Evolutionary conservation across 331 rosid species (phyloP), one percentile per base, ranked within the genome.

Genomic region (Quercus tomentella): DNA sequence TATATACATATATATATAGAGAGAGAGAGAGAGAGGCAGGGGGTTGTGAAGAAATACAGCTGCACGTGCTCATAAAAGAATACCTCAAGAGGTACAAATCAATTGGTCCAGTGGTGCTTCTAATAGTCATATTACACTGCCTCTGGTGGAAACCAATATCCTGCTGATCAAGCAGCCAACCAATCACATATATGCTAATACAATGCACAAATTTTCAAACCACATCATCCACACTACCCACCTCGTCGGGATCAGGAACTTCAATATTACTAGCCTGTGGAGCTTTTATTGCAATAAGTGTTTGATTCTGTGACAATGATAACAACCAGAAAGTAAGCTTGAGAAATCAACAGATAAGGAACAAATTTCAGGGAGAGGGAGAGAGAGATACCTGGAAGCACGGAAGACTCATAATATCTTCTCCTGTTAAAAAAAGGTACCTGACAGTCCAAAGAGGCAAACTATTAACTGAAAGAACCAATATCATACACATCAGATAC

Each of bases 161-260:
- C 97, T 92, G 89, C 52, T 77, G 77, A 77, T 75, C 67, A 26
- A 87, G 67, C 43, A 80, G 79, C 72, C 67, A 78, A 77, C 33
- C 65, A 83, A 69, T 84, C 20, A 87, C 73, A 74, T 70, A 87
- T 70, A 74, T 70, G 69, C 68, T 57, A 71, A 45, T 63, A 51
- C 61, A 56, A 14, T 35, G 62, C 43, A 51, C 41, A 81, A 51
- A 74, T 30, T 77, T 82, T 57, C 72, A 79, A 80, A 80, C 75
- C 72, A 73, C 81, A 79, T 74, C 75, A 76, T 84, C 75, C 26
- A 69, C 26, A 45, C 63, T 73, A 77, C 82, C 82, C 80, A 92
- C 97, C 97, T 88, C 93, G 51, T 90, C 92, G 21, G 97, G 98
- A 89, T 92, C 97, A 55, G 89, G 87, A 79, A 94, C 96, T 89